Base-by-base conservation (phyloP, 2,329 filamentous ascomycete species). In the Sclerotinia subarctica region DNA sequence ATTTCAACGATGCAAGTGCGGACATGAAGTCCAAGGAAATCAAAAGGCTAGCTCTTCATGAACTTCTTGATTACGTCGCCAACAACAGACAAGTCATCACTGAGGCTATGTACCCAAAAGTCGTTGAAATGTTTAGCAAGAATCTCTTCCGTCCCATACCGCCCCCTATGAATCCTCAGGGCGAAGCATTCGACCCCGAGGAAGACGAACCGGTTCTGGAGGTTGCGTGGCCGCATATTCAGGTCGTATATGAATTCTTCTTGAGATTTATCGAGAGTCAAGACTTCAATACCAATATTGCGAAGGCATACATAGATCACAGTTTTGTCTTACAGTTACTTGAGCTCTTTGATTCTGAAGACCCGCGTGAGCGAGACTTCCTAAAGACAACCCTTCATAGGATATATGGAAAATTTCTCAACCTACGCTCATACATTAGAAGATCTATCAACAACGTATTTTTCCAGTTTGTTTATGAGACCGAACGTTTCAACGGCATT, bases 1-100 rank as follows among this genome's bases (percentile, higher is more conserved):
- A 99, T 82, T 99, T 99, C 82, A 99, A 98, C 78, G 95, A 99
- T 80, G 93, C 94, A 60, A 96, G 92, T 73, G 94, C 90, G 73
- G 95, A 99, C 78, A 98, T 99, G 94, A 99, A 99, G 80, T 97
- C 94, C 59, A 99, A 99, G 83, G 95, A 99, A 81, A 98, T 99
- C 85, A 99, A 99, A 84, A 88, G 95, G 76, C 83, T 99, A 73
- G 95, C 95, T 53, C 85, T 99, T 56, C 95, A 99, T 78, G 95
- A 99, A 79, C 84, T 99, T 70, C 86, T 99, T 72, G 95, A 99
- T 79, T 99, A 99, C 78, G 95, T 99, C 68, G 94, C 95, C 75
- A 98, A 98, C 81, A 99, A 99, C 79, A 88, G 95, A 74, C 94
- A 97, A 76, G 95, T 99, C 77, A 99, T 99, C 76, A 97, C 94